Base-by-base conservation (phyloP, 164 flowering plant species). In the Paratinospora sagittata region DNA sequence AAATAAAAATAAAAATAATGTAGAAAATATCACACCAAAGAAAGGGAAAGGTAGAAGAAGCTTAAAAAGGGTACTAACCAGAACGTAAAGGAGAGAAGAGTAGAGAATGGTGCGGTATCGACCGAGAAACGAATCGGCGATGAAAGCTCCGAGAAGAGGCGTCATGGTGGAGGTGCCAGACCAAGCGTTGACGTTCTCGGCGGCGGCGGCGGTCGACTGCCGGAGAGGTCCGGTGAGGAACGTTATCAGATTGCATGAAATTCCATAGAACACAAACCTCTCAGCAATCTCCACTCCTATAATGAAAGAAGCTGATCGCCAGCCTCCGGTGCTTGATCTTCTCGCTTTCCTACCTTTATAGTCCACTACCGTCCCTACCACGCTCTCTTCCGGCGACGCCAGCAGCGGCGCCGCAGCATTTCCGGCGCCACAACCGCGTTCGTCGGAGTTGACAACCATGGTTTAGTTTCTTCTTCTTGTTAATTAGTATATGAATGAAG, bases 281-380 rank as follows among this genome's bases (percentile, higher is more conserved):
- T 84, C 87, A n/a, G 86, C 83, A 27, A 83, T 73, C 63, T 79
- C 86, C 63, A 82, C 82, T 6, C 82, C 85, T 0, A 83, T 81
- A 72, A 85, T 79, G 73, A 83, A 83, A 26, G 39, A 58, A 0
- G 89, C 88, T 10, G 86, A 80, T 74, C 73, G 75, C 88, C 88
- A 85, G 19, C 80, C 74, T 2, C 88, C 88, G 16, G 1, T 47
- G 19, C 19, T 66, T n/a, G 81, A 78, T 63, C 79, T 39, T 34
- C 43, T 41, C 27, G 30, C 83, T 0, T 78, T 80, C 2, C 49
- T 68, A 52, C 81, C 80, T 27, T 78, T 65, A 73, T 67, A 80
- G 74, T 84, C 87, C 16, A n/a, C n/a, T n/a, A 81, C 82, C 52
- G 70, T 77, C 37, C 72, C 78, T 30, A 65, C 74, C 16, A 82